Percentiles rank a stretch among this genome's conserved stretches.
These are phyloP conservation scores for Lactarius tabidus DNA, from an alignment of 768 basidiomycete genomes.

Conservation along the genomic window DNA sequence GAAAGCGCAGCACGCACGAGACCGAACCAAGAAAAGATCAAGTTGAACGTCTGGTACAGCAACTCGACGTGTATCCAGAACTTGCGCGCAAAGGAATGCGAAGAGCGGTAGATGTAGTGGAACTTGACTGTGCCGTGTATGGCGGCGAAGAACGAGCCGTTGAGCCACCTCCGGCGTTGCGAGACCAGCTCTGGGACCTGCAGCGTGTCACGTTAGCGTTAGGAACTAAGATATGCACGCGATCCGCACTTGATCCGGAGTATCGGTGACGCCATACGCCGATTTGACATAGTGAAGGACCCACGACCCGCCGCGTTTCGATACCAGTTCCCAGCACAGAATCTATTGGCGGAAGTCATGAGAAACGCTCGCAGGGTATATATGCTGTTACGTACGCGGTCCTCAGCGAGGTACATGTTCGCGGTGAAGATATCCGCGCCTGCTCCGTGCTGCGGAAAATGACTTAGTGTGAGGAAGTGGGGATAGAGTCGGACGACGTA, in stretches of 20 bases:
- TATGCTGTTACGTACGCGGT: slow-evolving; percentile 48
- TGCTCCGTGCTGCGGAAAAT: slow-evolving; percentile 55
- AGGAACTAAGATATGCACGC: not conserved
- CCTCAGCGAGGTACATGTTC: slow-evolving; percentile 95
- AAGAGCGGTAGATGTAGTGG: slow-evolving; percentile 90
- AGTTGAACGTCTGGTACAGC: slow-evolving; percentile 84
- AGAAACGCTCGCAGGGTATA: not conserved
- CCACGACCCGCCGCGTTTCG: slow-evolving; percentile 90
- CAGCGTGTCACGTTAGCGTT: not conserved
- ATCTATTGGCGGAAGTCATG: slow-evolving; percentile 42
- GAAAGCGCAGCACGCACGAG: slow-evolving; percentile 46
- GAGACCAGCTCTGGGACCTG: slow-evolving; percentile 91
- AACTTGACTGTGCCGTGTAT: slow-evolving; percentile 92
- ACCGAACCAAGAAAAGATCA: slow-evolving; percentile 91
- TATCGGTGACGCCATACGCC: slow-evolving; percentile 88
- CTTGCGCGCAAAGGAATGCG: slow-evolving; percentile 78
- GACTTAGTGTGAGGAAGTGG: not conserved
- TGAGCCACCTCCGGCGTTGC: slow-evolving; percentile 94
- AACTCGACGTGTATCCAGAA: slow-evolving; percentile 95
- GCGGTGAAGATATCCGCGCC: slow-evolving; percentile 91
- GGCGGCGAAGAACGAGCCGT: slow-evolving; percentile 97
- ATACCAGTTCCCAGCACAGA: slow-evolving; percentile 95
- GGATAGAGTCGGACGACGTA: slow-evolving; percentile 28
- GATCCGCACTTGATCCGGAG: slow-evolving; percentile 71
- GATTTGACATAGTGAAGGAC: slow-evolving; percentile 95